These are phyloP conservation scores for Mortierella sp. DNA, from an alignment of 371 early-diverging fungal genomes.

Conservation along the genomic window DNA sequence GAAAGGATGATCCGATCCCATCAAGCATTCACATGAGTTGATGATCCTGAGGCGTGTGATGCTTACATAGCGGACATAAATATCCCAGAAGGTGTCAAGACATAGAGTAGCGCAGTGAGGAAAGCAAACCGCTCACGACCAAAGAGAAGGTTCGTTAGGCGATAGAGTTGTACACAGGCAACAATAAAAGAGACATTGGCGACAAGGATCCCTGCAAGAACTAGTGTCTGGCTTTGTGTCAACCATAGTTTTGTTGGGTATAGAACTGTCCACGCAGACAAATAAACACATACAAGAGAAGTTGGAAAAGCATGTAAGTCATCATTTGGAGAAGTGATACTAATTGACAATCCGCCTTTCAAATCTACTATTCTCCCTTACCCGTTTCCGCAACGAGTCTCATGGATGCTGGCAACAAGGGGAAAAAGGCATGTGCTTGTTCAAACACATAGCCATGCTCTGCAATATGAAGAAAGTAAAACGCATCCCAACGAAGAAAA, in stretches of 20 bases:
- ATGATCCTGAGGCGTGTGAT: no score
- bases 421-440: conserved; percentile 94
- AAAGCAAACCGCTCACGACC: conserved; percentile 67
- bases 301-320: no score
- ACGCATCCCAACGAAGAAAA: conserved; percentile 92
- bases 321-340: no score
- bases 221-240: conserved; percentile 57
- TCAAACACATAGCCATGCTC: conserved; percentile 87
- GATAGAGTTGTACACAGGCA: conserved; percentile 80
- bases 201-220: conserved; percentile 75
- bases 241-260: conserved; percentile 27
- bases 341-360: conserved; percentile 1
- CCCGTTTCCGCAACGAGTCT: conserved; percentile 61
- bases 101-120: conserved; percentile 77
- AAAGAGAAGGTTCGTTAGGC: conserved; percentile 61
- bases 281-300: not conserved
- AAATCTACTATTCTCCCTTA: conserved; percentile 14
- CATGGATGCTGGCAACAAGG: conserved; percentile 78
- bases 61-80: conserved; percentile 89
- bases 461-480: conserved; percentile 89
- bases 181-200: conserved; percentile 81
- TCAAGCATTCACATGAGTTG: not conserved
- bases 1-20: not conserved
- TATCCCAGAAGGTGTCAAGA: conserved; percentile 80
- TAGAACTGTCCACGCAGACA: not conserved